Evolutionary conservation across 2,329 filamentous ascomycete species (phyloP), one percentile per base, ranked within the genome.

Genomic region (Fonsecaea monophora): DNA sequence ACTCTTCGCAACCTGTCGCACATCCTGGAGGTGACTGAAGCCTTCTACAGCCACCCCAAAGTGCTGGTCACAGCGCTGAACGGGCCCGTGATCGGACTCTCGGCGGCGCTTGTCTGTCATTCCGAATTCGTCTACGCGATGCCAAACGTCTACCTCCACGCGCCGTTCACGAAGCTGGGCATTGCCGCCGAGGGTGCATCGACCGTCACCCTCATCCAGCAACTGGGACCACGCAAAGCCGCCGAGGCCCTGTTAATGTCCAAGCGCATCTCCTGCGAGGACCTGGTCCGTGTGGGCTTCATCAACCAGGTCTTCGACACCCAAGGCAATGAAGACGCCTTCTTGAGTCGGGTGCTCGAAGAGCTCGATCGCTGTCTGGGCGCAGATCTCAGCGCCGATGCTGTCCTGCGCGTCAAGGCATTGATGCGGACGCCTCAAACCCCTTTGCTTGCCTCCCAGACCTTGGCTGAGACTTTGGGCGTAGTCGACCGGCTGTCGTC

Each of bases 301-400:
- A 79, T 83, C 32, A 84, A 84, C 64, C 75, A 76, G 10, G 74
- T 84, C 1, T 83, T 83, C 72, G 80, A 82, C 10, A 78, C 40
- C n/a, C 54, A 56, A 9, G 58, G 53, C 4, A 45, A 92, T 70
- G 86, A 87, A 65, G 86, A 81, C 0, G 86, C 84, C 71, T 97
- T 98, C 73, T 77, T 89, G 69, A 81, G 81, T 18, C 78, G 87
- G 76, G 92, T 97, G 55, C 77, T 95, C 69, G 81, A 81, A 69
- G 93, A 97, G 83, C 89, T 97, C n/a, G 86, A 95, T 45, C 90
- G 96, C n/a, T 80, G 88, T 65, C 78, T 98, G 62, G 94, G 94
- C 0, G 82, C 84, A 13, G 93, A 97, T 79, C 79, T 98, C 67
- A 90, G 90, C 54, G 87, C 89, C 45, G 89, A 92, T 64, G 94